Evolutionary conservation across 2,329 filamentous ascomycete genomes (phyloP).

Genomic region (Penicillium sp.): DNA sequence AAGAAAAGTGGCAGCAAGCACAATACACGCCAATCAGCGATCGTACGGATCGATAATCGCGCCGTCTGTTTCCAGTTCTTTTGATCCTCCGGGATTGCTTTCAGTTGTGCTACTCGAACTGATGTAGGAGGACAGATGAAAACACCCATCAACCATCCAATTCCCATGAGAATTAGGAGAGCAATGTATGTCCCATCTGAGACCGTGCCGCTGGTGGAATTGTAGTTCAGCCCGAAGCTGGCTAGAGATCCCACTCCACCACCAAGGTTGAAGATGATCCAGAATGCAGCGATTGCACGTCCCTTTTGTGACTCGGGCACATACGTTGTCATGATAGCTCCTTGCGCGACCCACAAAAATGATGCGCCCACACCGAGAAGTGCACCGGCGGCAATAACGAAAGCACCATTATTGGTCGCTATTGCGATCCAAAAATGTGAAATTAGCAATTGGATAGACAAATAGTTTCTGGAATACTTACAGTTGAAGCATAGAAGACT

Average conservation of each 20-base stretch:
- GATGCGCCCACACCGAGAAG: slow-evolving; percentile 49
- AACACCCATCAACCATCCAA: slow-evolving; percentile 50
- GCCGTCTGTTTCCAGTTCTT: slow-evolving; percentile 38
- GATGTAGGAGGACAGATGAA: slow-evolving; percentile 52
- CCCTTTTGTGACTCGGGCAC: slow-evolving; percentile 45
- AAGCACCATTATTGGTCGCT: slow-evolving; percentile 41
- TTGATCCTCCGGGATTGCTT: slow-evolving; percentile 39
- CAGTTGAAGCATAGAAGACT: slow-evolving; percentile 47
- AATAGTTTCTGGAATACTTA: slow-evolving; percentile 12
- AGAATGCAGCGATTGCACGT: slow-evolving; percentile 46
- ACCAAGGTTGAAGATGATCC: slow-evolving; percentile 50
- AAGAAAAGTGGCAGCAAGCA: slow-evolving; percentile 57
- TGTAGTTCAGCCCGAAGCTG: slow-evolving; percentile 47
- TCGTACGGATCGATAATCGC: slow-evolving; percentile 36
- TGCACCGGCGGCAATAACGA: slow-evolving; percentile 48
- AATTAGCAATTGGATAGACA: not conserved
- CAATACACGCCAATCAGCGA: slow-evolving; percentile 47
- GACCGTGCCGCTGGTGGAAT: slow-evolving; percentile 46
- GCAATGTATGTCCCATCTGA: slow-evolving; percentile 54
- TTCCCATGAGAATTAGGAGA: slow-evolving; percentile 50
- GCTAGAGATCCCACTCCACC: slow-evolving; percentile 47
- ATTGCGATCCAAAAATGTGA: not conserved
- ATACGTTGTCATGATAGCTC: slow-evolving; percentile 52
- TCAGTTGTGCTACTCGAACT: slow-evolving; percentile 41
- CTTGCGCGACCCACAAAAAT: slow-evolving; percentile 50